These are phyloP conservation scores for Aspergillus terreus DNA, from an alignment of 2,329 filamentous ascomycete species.

Conservation along the genomic window DNA sequence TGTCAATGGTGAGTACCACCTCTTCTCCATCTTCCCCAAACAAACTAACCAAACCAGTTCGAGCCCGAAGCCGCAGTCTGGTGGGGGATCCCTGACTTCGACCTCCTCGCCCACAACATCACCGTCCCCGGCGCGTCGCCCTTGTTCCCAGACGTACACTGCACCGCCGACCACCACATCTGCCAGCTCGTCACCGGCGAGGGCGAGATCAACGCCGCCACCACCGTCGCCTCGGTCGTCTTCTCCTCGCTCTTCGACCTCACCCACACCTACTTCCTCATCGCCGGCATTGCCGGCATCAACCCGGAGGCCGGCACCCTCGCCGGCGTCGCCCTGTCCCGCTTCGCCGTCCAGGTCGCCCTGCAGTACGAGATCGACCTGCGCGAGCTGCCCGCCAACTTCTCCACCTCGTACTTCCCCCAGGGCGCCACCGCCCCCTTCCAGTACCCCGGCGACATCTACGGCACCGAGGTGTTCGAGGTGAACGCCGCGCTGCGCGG, in stretches of 20 bases:
- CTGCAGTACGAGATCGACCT: constrained; percentile 73
- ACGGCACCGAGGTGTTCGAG: constrained; percentile 69
- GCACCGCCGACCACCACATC: constrained; percentile 56
- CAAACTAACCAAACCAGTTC: constrained; percentile 46
- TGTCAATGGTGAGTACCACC: constrained; percentile 35
- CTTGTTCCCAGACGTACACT: constrained; percentile 62
- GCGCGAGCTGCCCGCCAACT: constrained; percentile 63
- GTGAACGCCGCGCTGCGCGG: constrained; percentile 58
- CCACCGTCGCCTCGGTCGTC: constrained; percentile 61
- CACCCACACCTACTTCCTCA: constrained; percentile 64
- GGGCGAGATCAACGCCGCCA: constrained; percentile 71
- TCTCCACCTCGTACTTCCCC: constrained; percentile 65
- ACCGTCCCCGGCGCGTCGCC: constrained; percentile 62
- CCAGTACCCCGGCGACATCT: constrained; percentile 56
- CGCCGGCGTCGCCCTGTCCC: constrained; percentile 63
- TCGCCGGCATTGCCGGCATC: constrained; percentile 71
- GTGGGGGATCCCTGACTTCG: constrained; percentile 54
- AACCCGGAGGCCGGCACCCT: constrained; percentile 66
- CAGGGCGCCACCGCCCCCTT: constrained; percentile 55
- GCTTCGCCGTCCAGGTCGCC: constrained; percentile 69
- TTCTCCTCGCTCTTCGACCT: constrained; percentile 63
- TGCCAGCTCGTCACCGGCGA: constrained; percentile 69
- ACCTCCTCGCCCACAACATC: constrained; percentile 56
- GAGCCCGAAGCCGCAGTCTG: constrained; percentile 59
- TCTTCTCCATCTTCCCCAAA: too few relatives aligned